Evolutionary conservation across 139 green algal genomes (phyloP).

Genomic region (Tetradesmus obliquus): DNA sequence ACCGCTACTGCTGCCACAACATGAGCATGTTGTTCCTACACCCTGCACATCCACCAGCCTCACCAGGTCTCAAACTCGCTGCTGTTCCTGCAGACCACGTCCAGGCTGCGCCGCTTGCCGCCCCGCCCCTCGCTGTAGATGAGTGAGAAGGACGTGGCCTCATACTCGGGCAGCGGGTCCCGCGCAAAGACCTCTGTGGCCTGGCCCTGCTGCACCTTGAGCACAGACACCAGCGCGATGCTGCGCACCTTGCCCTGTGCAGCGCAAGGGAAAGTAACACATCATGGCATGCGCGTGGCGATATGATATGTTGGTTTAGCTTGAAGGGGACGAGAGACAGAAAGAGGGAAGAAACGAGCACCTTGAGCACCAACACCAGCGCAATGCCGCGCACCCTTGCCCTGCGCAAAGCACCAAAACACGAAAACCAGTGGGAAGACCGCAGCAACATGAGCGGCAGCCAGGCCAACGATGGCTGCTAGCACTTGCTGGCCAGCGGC

Average conservation of each 20-base stretch:
- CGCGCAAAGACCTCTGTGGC: constrained; percentile 74
- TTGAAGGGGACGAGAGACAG: background rate
- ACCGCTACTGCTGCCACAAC: no score
- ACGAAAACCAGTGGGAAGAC: no score
- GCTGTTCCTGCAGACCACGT: constrained; percentile 70
- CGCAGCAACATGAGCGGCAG: no score
- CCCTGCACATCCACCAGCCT: no score
- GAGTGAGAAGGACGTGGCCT: constrained; percentile 74
- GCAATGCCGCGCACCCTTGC: background rate
- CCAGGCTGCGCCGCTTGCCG: constrained; percentile 67
- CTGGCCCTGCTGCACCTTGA: constrained; percentile 63
- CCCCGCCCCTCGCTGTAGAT: constrained; percentile 69
- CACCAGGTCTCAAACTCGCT: constrained; percentile 75
- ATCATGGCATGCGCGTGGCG: background rate
- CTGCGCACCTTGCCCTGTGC: constrained; percentile 56
- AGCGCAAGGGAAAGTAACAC: background rate
- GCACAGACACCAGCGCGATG: constrained; percentile 46
- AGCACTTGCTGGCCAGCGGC: no score
- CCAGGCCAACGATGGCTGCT: no score
- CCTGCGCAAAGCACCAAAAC: no score
- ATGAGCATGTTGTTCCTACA: no score
- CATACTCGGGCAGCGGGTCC: constrained; percentile 58
- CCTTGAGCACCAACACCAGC: background rate
- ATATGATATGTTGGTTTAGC: background rate
- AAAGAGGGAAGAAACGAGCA: background rate